These are phyloP conservation scores for Diaporthe citriasiana DNA, from an alignment of 2,329 filamentous ascomycete species.

Conservation along the genomic window DNA sequence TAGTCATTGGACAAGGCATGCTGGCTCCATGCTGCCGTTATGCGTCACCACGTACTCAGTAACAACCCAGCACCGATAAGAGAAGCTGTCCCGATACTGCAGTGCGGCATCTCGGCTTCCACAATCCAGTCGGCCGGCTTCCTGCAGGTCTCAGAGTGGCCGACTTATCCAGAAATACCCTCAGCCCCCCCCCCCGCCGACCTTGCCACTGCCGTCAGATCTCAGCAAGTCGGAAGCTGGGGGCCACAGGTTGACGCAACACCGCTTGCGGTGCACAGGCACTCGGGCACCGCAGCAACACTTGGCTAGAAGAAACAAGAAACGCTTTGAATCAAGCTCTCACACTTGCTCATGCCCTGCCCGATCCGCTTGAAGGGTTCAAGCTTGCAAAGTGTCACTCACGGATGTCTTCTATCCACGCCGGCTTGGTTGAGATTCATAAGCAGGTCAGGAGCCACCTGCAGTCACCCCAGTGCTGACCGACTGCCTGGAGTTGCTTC, in stretches of 20 bases:
- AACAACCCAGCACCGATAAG: not conserved
- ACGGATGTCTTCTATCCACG: not conserved
- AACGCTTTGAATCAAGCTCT: constrained; percentile 30
- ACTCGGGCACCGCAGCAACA: constrained; percentile 12
- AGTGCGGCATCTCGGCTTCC: constrained; percentile 29
- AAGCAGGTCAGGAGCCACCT: constrained; percentile 28
- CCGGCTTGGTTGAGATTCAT: constrained; percentile 10
- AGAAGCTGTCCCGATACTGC: constrained; percentile 11
- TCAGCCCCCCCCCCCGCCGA: not conserved
- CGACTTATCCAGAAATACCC: constrained; percentile 28
- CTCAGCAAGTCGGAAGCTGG: constrained; percentile 11
- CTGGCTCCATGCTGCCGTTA: not conserved
- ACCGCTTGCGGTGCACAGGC: constrained; percentile 28
- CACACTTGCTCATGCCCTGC: constrained; percentile 19
- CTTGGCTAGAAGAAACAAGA: constrained; percentile 28
- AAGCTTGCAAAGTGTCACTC: constrained; percentile 9
- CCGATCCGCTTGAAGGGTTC: constrained; percentile 10
- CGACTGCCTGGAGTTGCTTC: constrained; percentile 20
- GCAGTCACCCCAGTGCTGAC: constrained; percentile 10
- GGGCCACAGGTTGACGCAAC: constrained; percentile 33
- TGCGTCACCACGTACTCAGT: not conserved
- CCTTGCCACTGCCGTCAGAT: constrained; percentile 30
- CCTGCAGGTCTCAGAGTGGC: constrained; percentile 27
- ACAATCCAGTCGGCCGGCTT: constrained; percentile 22
- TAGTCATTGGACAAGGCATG: constrained; percentile 6